Evolutionary conservation across 768 basidiomycete species (phyloP).

Genomic region (Pulveroboletus sp.): DNA sequence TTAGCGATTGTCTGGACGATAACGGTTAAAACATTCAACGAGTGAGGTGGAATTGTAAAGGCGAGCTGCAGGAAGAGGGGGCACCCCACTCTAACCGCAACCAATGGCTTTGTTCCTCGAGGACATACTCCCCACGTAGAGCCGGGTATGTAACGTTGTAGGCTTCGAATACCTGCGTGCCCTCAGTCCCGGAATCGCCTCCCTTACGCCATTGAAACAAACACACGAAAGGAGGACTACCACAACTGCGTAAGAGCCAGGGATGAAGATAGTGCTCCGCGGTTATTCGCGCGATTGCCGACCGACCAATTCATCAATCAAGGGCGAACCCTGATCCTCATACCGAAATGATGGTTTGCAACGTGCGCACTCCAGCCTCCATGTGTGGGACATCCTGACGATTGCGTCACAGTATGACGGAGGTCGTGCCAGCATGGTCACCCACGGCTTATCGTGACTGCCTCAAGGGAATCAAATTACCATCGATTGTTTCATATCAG

Average conservation of each 20-base stretch:
- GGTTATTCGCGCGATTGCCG: conserved; percentile 10
- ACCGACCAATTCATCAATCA: conserved; percentile 1
- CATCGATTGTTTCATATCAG: conserved; percentile 8
- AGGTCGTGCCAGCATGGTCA: conserved; percentile 1
- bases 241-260: neutral
- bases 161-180: neutral
- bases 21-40: neutral
- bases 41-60: too few relatives aligned
- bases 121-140: too few relatives aligned
- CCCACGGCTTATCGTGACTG: conserved; percentile 1
- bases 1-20: neutral
- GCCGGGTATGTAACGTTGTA: neutral
- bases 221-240: neutral
- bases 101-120: too few relatives aligned
- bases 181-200: neutral
- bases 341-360: neutral
- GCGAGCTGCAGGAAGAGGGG: too few relatives aligned
- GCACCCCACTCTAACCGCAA: neutral
- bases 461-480: conserved; percentile 3
- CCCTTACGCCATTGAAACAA: neutral
- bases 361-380: neutral
- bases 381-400: neutral
- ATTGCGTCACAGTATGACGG: conserved; percentile 3
- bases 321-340: conserved; percentile 20
- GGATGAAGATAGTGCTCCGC: conserved; percentile 8